Base-by-base conservation (phyloP, 768 basidiomycete species). In the Rubroboletus satanas region DNA sequence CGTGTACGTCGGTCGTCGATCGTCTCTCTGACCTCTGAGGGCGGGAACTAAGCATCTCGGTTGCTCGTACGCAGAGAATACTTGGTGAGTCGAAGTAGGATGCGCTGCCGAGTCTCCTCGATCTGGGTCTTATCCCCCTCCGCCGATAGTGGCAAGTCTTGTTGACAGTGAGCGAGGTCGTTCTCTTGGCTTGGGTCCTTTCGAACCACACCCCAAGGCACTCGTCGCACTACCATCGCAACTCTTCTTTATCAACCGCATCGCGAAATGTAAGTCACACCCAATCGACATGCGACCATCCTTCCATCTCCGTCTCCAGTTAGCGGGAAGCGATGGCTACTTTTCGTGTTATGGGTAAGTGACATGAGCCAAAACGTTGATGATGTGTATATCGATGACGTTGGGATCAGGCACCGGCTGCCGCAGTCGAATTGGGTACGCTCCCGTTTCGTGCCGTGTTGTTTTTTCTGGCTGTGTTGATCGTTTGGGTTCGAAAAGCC, bases 161-260 rank as follows among this genome's bases (percentile, higher is more conserved):
- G 18, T 52, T 63, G 52, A 63, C 62, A 1, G 62, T 61, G n/a
- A 49, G 59, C 17, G n/a, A 10, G 7, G 9, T 49, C 18, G 10
- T 49, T 49, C 15, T 32, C 21, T 21, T 7, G 23, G n/a, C 7
- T 21, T 7, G n/a, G 26, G 10, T 26, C 39, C 7, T n/a, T n/a
- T 21, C 21, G 7, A 29, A 52, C 31, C 10, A 0, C 4, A 9
- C 17, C 0, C n/a, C 35, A 36, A 63, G 62, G 39, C 21, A 2
- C 36, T 65, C 14, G 59, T 61, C 14, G 59, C 62, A 32, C 49
- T 64, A 12, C 59, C 62, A 9, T 50, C 62, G 0, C 62, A 63
- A 26, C 32, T 63, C 9, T 63, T 63, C 46, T 63, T 63, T 31
- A 38, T 63, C 21, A 45, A 57, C 31, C 62, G 63, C 3, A 63